A percentile compares a stretch with the other conserved stretches of the same genome.
phyloP scores from a whole-genome alignment of 805 yeast genomes.

The Jamesozyma jinghongensis region DNA sequence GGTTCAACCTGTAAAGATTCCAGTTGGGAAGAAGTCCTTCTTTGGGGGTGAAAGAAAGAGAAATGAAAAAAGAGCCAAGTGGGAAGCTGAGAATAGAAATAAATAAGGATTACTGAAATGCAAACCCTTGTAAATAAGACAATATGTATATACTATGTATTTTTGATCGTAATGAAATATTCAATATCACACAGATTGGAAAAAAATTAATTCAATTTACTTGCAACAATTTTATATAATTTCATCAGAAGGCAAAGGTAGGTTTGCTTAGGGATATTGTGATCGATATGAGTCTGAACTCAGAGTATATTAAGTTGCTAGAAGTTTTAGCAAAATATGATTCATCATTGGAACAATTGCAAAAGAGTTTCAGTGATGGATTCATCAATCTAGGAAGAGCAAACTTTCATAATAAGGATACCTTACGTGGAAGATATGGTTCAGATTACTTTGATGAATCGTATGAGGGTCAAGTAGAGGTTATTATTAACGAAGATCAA shows the following conservation, averaged over 20 bases:
- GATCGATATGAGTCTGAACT: too few relatives aligned
- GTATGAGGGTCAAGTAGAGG: constrained; percentile 18
- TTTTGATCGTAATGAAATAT: background rate
- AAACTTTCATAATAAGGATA: constrained; percentile 26
- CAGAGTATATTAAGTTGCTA: constrained; percentile 10
- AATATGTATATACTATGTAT: background rate
- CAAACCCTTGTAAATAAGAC: background rate
- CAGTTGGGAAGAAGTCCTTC: constrained; percentile 58
- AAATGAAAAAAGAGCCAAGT: constrained; percentile 53
- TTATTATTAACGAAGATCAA: constrained; percentile 4
- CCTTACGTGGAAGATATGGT: constrained; percentile 27
- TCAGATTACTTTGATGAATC: constrained; percentile 27
- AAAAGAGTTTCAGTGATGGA: constrained; percentile 18
- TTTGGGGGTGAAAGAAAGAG: constrained; percentile 84
- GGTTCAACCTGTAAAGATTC: constrained; percentile 45
- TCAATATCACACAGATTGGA: background rate
- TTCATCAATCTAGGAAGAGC: constrained; percentile 24
- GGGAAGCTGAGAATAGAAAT: constrained; percentile 40
- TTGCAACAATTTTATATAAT: too few relatives aligned
- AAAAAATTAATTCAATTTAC: background rate
- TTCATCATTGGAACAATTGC: constrained; percentile 22
- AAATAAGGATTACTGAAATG: background rate
- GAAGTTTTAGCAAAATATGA: constrained; percentile 19
- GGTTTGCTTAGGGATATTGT: too few relatives aligned
- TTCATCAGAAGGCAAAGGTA: too few relatives aligned